Conservation (phyloP, 2,329 filamentous ascomycete genomes). For the Aphanocladium album region DNA sequence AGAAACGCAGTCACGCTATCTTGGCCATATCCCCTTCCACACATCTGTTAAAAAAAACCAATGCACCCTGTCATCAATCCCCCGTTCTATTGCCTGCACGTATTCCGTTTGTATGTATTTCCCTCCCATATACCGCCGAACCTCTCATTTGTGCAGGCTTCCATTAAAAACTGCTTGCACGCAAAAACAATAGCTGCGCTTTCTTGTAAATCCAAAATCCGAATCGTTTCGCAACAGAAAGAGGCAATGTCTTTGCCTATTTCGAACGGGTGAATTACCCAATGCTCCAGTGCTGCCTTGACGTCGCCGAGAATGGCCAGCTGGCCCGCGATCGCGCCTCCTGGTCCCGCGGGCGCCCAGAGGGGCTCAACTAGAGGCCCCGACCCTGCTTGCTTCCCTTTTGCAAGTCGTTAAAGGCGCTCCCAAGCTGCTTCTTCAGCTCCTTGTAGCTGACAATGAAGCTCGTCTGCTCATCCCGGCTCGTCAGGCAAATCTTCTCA, state of each 20-base stretch:
- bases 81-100: not conserved
- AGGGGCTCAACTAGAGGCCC: conserved; percentile 28
- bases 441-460: conserved; percentile 90
- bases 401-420: conserved; percentile 54
- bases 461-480: conserved; percentile 82
- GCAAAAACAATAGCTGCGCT: not conserved
- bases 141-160: not conserved
- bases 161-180: not conserved
- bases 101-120: not conserved
- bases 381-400: conserved; percentile 38
- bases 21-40: not conserved
- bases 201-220: conserved; percentile 3
- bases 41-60: not conserved
- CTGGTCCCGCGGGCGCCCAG: not conserved
- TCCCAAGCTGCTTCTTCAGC: conserved; percentile 61
- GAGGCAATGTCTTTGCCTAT: too few relatives aligned
- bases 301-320: not conserved
- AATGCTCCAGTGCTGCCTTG: conserved; percentile 9
- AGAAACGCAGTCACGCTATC: not conserved
- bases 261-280: not conserved
- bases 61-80: not conserved
- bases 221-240: not conserved
- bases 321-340: conserved; percentile 8
- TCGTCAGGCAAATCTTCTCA: conserved; percentile 80
- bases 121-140: not conserved